phyloP scores from a whole-genome alignment of 768 basidiomycete genomes.

The Boletus reticulatus region DNA sequence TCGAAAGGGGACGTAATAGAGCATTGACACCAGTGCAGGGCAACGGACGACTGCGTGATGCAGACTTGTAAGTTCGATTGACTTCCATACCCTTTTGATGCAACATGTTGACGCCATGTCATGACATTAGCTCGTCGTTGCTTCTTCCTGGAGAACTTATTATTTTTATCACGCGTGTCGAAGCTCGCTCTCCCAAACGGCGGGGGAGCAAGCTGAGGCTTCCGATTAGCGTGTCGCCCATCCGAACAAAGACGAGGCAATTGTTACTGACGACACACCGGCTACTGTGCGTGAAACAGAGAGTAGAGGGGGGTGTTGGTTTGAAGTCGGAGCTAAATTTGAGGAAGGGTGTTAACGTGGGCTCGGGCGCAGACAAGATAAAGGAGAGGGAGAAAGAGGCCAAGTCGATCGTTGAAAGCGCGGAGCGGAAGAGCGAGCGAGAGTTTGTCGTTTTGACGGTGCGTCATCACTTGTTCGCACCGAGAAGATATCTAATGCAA shows the following conservation, averaged over 20 bases:
- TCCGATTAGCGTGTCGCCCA: constrained; percentile 45
- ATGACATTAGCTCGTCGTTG: constrained; percentile 30
- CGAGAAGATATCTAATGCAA: not conserved
- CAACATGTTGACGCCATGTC: not conserved
- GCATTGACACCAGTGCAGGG: constrained; percentile 54
- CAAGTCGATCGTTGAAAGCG: constrained; percentile 42
- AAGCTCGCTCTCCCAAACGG: constrained; percentile 50
- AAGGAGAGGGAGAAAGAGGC: constrained; percentile 49
- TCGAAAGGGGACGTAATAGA: constrained; percentile 51
- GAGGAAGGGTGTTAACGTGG: constrained; percentile 13
- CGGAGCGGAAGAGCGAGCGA: constrained; percentile 52
- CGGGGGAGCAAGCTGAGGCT: constrained; percentile 57
- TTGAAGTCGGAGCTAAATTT: constrained; percentile 55
- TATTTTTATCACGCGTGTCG: constrained; percentile 52
- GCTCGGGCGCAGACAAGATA: constrained; percentile 21
- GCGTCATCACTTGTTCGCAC: constrained; percentile 20
- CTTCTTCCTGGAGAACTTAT: constrained; percentile 47
- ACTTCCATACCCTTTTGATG: not conserved
- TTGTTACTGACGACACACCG: constrained; percentile 57
- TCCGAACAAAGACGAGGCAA: constrained; percentile 51
- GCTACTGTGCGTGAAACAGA: constrained; percentile 55
- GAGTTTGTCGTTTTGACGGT: constrained; percentile 65
- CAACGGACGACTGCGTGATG: constrained; percentile 35
- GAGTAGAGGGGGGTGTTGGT: constrained; percentile 34
- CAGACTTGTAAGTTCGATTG: constrained; percentile 42